These are phyloP conservation scores for Annulohypoxylon stygium DNA, from an alignment of 495 filamentous ascomycete genomes.

Conservation along the genomic window DNA sequence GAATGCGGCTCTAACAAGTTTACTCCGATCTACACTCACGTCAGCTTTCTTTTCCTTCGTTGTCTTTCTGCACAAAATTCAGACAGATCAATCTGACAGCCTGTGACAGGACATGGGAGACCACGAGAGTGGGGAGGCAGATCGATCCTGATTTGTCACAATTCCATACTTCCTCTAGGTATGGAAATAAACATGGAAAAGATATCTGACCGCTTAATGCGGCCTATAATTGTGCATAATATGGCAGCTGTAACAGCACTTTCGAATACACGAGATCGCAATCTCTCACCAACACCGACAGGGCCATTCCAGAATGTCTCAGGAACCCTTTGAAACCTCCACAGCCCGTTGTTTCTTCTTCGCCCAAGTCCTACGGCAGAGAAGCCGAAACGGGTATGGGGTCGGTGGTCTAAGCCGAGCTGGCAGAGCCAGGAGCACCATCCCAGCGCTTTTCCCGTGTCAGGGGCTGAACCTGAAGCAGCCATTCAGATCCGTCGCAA, in stretches of 20 bases:
- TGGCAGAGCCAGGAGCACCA: slow-evolving; percentile 28
- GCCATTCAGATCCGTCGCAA: slow-evolving; percentile 35
- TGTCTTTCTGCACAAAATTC: neutral
- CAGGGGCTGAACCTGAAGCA: slow-evolving; percentile 47
- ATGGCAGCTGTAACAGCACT: neutral
- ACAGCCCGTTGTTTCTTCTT: slow-evolving; percentile 19
- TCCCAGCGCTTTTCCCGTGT: slow-evolving; percentile 33
- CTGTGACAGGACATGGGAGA: neutral
- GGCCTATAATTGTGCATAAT: neutral
- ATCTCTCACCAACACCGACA: neutral
- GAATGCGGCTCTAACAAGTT: neutral
- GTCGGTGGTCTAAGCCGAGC: slow-evolving; percentile 14
- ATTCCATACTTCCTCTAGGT: neutral
- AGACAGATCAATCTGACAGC: too few species aligned
- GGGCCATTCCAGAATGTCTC: slow-evolving; percentile 38
- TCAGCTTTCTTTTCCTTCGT: neutral
- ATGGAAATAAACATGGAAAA: neutral
- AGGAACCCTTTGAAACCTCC: slow-evolving; percentile 14
- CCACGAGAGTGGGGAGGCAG: slow-evolving; percentile 1
- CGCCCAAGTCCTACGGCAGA: neutral
- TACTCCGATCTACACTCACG: neutral
- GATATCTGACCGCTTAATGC: slow-evolving; percentile 16
- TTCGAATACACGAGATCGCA: slow-evolving; percentile 15
- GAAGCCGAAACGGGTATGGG: slow-evolving; percentile 35
- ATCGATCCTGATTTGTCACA: slow-evolving; percentile 32